A percentile compares a stretch with the other conserved stretches of the same genome.
phyloP scores from a whole-genome alignment of 192 early-diverging fungal species.

The Gonapodya sp. region DNA sequence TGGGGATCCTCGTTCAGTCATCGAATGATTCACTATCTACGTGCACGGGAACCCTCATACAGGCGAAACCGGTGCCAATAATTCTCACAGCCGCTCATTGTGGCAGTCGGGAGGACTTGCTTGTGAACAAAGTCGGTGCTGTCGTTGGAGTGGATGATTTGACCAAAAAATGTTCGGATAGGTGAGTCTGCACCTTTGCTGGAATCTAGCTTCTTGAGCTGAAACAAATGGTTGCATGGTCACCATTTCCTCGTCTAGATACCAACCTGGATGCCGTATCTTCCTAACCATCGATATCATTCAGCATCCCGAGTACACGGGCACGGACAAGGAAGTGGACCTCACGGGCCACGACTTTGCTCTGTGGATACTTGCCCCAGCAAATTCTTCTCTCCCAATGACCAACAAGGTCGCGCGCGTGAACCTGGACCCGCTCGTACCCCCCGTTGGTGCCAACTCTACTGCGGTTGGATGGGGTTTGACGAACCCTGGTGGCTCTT shows the following conservation, averaged over 20 bases:
- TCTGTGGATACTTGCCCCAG: neutral
- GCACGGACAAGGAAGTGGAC: neutral
- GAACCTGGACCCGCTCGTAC: neutral
- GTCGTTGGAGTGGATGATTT: neutral
- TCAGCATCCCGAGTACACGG: neutral
- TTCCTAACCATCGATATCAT: neutral
- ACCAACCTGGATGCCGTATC: neutral
- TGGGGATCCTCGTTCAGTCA: neutral
- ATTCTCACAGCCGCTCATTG: neutral
- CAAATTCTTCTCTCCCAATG: neutral
- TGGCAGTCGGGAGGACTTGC: neutral
- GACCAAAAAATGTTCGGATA: neutral
- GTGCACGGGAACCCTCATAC: neutral
- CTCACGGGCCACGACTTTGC: neutral
- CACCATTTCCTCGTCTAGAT: neutral
- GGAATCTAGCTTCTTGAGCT: too few relatives aligned
- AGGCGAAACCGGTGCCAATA: neutral
- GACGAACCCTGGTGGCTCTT: neutral
- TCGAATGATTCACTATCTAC: neutral
- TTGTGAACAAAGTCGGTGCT: neutral
- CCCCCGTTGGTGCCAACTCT: neutral
- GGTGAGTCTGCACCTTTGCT: neutral
- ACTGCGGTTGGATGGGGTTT: neutral
- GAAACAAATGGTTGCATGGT: too few relatives aligned
- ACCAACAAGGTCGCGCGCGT: neutral